Base-by-base conservation (phyloP, 202 grass and related monocot genomes). In the Panicum hallii region DNA sequence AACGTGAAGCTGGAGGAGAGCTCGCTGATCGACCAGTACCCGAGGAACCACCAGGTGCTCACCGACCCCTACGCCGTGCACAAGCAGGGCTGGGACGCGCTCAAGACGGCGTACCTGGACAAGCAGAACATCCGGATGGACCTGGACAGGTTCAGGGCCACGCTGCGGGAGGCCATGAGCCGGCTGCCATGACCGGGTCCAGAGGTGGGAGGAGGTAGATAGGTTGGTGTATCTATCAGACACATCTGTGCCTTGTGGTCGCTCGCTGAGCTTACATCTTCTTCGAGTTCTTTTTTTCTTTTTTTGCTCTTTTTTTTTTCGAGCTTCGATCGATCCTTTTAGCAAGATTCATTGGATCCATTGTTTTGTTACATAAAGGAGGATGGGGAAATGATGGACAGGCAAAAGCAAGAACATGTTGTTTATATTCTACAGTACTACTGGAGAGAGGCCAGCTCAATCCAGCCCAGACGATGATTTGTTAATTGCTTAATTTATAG, bases 101-200 rank as follows among this genome's bases (percentile, higher is more conserved):
- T 93, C 79, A 82, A 93, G 87, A 15, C 78, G 12, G 87, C 89
- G 1, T 96, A 96, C 78, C 87, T 96, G 9, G 81, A 89, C 53
- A 90, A 96, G 82, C 91, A 96, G 77, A 93, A 91, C 86, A 86
- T 96, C 13, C 62, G 85, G 87, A 68, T 92, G 55, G 87, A 93
- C 41, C 17, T 96, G 2, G 86, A 63, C 69, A 88, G 53, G 82
- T 92, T 96, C 89, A 89, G 28, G 38, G 49, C 11, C 32, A 87
- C 83, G 36, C 80, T 96, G 20, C 17, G 49, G 67, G 77, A 90
- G 80, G 91, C 91, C 53, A 77, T 91, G 38, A n/a, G 38, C 10
- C 78, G 74, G 49, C 70, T 92, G 88, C 88, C 88, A 9, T 10
- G 40, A 47, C 36, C 40, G 30, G 49, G 65, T 3, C 16, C 16